A percentile compares a stretch with the other conserved stretches of the same genome.
phyloP scores from a whole-genome alignment of 163 green algal genomes.

The Volvox carteri region DNA sequence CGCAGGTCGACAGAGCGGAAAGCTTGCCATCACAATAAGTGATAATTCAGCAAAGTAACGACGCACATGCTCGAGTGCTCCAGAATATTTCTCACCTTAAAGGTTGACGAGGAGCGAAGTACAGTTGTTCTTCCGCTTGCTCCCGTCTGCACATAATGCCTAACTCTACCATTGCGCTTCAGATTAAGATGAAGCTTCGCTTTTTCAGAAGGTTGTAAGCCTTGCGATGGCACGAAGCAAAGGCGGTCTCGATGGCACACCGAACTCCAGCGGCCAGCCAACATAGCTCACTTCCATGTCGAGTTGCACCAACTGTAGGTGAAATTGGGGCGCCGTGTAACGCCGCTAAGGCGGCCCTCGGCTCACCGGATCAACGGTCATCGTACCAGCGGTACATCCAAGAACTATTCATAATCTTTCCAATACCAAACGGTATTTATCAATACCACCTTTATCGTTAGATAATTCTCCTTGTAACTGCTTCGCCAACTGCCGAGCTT shows the following conservation, averaged over 20 bases:
- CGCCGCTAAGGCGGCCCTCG: no score
- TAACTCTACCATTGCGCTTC: background rate
- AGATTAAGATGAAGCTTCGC: background rate
- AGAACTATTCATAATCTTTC: no score
- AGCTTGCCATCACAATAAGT: background rate
- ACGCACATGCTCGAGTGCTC: background rate
- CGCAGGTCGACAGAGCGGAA: background rate
- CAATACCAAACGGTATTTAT: no score
- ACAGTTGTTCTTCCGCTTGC: background rate
- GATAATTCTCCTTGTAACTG: no score
- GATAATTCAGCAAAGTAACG: background rate
- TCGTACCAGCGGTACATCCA: no score
- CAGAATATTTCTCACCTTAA: background rate
- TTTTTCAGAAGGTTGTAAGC: background rate
- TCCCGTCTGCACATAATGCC: background rate
- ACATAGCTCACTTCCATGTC: background rate
- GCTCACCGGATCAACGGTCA: no score
- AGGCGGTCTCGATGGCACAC: background rate
- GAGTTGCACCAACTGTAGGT: no score
- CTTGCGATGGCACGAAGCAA: background rate
- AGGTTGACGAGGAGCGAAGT: background rate
- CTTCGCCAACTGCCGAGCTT: no score
- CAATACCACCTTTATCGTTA: no score
- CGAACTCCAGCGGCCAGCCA: background rate
- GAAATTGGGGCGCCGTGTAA: no score